Conservation (phyloP, 73 alveolate genomes). For the Uronychia setigera region DNA sequence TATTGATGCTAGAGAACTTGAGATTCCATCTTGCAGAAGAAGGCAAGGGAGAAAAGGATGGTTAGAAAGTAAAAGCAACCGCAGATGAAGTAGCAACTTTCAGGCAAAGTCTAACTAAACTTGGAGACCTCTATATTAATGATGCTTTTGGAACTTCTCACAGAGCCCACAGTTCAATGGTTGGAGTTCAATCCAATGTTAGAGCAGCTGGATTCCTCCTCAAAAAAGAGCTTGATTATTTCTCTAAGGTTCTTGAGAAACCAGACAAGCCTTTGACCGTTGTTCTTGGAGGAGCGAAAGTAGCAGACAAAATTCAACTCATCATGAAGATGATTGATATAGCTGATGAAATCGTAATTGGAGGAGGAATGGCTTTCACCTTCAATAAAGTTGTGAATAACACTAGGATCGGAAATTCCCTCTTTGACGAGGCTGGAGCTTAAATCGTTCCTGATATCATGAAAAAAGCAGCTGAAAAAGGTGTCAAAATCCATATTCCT, state of each 20-base stretch:
- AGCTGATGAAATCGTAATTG: constrained; percentile 92
- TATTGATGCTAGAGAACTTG: constrained; percentile 91
- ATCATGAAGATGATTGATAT: constrained; percentile 83
- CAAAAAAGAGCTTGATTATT: constrained; percentile 93
- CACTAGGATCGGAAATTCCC: constrained; percentile 87
- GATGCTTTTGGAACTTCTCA: constrained; percentile 98
- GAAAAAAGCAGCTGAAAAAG: constrained; percentile 82
- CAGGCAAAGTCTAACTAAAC: constrained; percentile 73
- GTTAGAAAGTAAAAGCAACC: constrained; percentile 78
- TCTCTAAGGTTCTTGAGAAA: constrained; percentile 87
- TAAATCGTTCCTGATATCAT: constrained; percentile 77
- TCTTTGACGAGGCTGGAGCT: constrained; percentile 94
- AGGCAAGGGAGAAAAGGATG: constrained; percentile 84
- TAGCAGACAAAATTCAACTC: constrained; percentile 92
- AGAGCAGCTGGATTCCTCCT: constrained; percentile 95
- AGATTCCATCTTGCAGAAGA: constrained; percentile 96
- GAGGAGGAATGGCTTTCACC: constrained; percentile 98
- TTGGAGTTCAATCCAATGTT: constrained; percentile 65
- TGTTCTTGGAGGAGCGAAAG: constrained; percentile 98
- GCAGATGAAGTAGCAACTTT: constrained; percentile 69
- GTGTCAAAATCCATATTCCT: constrained; percentile 90
- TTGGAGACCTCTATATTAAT: constrained; percentile 90
- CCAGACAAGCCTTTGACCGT: constrained; percentile 95
- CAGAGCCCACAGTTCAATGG: constrained; percentile 97
- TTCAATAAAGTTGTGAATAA: constrained; percentile 83